Evolutionary conservation across 176 grass and related monocot species (phyloP).

Genomic region (Paspalum notatum): DNA sequence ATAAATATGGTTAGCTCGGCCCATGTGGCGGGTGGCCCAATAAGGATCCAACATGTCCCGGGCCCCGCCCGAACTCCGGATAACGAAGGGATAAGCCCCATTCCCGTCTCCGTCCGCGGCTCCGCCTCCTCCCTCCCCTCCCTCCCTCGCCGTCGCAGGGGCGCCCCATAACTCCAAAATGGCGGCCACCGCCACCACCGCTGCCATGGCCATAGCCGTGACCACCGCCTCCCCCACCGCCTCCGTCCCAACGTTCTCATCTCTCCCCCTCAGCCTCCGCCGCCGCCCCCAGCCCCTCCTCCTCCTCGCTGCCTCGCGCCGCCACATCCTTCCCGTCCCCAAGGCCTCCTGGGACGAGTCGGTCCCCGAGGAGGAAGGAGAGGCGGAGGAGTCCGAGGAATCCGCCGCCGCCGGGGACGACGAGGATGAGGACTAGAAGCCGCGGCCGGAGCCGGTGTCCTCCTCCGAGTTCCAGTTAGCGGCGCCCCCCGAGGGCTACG

Average conservation of each 20-base stretch:
- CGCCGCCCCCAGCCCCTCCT: conserved; percentile 35
- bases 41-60: background rate
- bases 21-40: background rate
- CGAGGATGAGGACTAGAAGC: conserved; percentile 43
- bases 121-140: background rate
- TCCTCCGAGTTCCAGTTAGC: conserved; percentile 54
- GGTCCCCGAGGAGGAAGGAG: conserved; percentile 29
- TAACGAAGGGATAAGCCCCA: conserved; percentile 67
- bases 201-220: conserved; percentile 52
- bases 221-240: conserved; percentile 45
- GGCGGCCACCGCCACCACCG: conserved; percentile 23
- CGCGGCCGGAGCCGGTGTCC: conserved; percentile 42
- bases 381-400: conserved; percentile 34
- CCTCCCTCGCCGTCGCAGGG: conserved; percentile 32
- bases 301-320: conserved; percentile 6
- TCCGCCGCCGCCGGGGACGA: conserved; percentile 8
- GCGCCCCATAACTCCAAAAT: conserved; percentile 29
- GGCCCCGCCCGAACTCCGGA: background rate
- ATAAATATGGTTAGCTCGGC: background rate
- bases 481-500: conserved; percentile 70
- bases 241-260: conserved; percentile 39
- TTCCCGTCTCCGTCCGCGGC: background rate
- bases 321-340: conserved; percentile 36
- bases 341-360: conserved; percentile 47
- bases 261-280: conserved; percentile 21